Evolutionary conservation across 139 green algal genomes (phyloP).

Genomic region (Auxenochlorella protothecoides): DNA sequence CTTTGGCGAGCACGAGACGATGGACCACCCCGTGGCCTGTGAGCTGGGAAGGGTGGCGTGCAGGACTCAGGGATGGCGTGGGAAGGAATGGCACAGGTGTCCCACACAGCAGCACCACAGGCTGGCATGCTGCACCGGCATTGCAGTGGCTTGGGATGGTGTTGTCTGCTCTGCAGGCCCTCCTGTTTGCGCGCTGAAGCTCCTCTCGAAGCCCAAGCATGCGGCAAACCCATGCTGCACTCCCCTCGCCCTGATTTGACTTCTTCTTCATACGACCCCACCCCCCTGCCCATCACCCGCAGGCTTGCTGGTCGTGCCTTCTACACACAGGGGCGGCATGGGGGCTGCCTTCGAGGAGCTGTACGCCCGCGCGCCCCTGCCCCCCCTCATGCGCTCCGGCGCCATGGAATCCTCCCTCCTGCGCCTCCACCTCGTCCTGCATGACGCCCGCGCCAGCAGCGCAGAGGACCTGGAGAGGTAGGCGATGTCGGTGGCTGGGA

Average conservation of each 20-base stretch:
- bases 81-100: no score
- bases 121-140: no score
- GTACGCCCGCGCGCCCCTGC: constrained; percentile 7
- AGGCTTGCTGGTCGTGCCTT: constrained; percentile 49
- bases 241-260: neutral
- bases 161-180: no score
- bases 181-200: no score
- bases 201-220: no score
- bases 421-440: constrained; percentile 57
- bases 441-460: constrained; percentile 29
- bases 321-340: constrained; percentile 27
- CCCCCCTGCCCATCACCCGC: neutral
- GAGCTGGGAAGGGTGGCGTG: neutral
- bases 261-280: no score
- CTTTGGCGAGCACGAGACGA: constrained; percentile 75
- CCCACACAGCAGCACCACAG: no score
- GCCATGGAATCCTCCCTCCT: constrained; percentile 44
- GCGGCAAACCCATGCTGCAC: neutral
- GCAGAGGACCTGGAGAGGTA: no score
- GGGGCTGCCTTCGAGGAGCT: constrained; percentile 39
- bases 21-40: constrained; percentile 81
- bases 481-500: no score
- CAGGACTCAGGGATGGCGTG: neutral
- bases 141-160: no score
- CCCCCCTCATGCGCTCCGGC: constrained; percentile 40